A percentile compares a stretch with the other conserved stretches of the same genome.
phyloP scores from a whole-genome alignment of 2,329 filamentous ascomycete genomes.

The Pseudogymnoascus sp. region DNA sequence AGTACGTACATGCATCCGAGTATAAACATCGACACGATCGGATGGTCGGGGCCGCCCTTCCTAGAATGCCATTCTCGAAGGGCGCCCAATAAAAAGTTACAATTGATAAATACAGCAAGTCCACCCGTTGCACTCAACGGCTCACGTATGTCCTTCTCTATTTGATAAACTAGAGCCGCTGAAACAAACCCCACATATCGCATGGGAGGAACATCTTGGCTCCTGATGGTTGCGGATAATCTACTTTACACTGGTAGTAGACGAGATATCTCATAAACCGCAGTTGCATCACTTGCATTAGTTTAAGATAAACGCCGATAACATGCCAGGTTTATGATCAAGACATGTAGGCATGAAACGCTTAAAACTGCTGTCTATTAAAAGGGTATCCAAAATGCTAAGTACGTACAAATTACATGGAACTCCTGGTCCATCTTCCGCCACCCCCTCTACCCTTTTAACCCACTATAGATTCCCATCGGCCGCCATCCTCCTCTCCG shows the following conservation, averaged over 20 bases:
- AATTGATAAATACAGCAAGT: background rate
- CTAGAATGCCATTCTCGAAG: background rate
- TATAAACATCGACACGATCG: background rate
- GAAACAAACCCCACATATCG: background rate
- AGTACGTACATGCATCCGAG: background rate
- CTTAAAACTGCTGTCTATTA: background rate
- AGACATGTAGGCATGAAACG: background rate
- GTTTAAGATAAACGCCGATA: background rate
- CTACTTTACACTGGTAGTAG: background rate
- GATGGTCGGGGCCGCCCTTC: background rate
- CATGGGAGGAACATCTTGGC: background rate
- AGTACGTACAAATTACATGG: background rate
- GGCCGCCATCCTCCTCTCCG: background rate
- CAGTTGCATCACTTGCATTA: background rate
- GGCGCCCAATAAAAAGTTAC: background rate
- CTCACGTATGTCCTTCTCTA: background rate
- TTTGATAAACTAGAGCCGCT: background rate
- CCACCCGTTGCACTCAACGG: background rate
- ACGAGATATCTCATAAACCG: background rate
- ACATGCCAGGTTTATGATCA: background rate
- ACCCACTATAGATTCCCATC: background rate
- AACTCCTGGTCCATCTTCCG: background rate
- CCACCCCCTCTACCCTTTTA: background rate
- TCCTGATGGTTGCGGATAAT: background rate
- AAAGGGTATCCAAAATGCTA: conserved; percentile 9